phyloP scores from a whole-genome alignment of 2,329 filamentous ascomycete genomes.

The Aspergillus sp. region DNA sequence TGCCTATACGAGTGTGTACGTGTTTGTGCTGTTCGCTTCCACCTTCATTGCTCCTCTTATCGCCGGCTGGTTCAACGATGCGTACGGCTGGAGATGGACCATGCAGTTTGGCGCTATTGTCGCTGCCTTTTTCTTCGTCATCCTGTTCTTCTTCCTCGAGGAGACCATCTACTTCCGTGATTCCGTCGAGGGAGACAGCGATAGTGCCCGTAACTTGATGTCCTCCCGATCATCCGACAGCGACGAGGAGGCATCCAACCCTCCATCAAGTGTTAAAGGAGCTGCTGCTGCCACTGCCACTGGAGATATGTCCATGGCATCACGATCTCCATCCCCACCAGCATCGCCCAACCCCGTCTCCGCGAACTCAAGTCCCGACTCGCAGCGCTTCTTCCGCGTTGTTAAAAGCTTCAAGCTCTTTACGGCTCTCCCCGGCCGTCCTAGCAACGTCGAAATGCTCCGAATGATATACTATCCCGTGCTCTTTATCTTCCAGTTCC shows the following conservation, averaged over 20 bases:
- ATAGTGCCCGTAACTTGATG: not conserved
- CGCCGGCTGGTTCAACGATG: not conserved
- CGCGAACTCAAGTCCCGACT: too few relatives aligned
- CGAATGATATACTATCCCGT: not conserved
- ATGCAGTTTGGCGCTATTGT: not conserved
- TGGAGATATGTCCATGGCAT: too few relatives aligned
- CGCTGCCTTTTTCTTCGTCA: not conserved
- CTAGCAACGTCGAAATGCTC: not conserved
- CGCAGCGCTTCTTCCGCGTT: not conserved
- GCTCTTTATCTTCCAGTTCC: not conserved
- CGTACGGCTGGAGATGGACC: not conserved
- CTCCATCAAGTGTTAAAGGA: too few relatives aligned
- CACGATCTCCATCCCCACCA: too few relatives aligned
- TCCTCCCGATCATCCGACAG: too few relatives aligned
- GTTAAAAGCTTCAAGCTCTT: not conserved
- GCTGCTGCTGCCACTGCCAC: too few relatives aligned
- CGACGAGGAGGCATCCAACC: too few relatives aligned
- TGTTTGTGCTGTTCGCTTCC: not conserved
- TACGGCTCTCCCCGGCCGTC: not conserved
- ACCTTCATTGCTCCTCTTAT: not conserved
- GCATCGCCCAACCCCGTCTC: too few relatives aligned
- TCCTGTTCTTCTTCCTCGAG: not conserved
- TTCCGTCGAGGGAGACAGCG: not conserved
- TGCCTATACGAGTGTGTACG: not conserved
- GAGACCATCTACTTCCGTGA: not conserved